Evolutionary conservation across 352 stramenopile genomes (phyloP).

Genomic region (Thraustochytrium sp.): DNA sequence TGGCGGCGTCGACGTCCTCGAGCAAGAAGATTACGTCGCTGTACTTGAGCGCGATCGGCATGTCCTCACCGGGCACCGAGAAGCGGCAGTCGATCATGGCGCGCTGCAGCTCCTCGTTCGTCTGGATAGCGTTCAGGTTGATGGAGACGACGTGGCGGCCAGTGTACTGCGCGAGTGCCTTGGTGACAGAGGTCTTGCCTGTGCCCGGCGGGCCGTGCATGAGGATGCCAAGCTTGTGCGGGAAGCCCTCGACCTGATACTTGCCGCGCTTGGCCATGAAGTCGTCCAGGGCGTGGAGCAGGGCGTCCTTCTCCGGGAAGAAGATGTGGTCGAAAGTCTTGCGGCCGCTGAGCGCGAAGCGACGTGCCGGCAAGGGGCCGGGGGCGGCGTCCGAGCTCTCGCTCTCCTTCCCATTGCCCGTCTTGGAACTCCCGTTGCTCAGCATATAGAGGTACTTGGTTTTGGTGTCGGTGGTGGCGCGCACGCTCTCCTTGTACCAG

Average conservation of each 20-base stretch:
- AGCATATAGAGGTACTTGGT: neutral
- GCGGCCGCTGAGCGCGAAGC: constrained; percentile 59
- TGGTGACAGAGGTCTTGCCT: constrained; percentile 80
- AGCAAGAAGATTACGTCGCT: constrained; percentile 74
- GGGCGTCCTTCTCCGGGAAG: constrained; percentile 59
- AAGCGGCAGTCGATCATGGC: constrained; percentile 68
- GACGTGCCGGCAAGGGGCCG: constrained; percentile 1
- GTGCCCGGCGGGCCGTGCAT: constrained; percentile 75
- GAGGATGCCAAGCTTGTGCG: constrained; percentile 75
- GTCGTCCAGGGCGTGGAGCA: constrained; percentile 59
- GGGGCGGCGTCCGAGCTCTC: neutral
- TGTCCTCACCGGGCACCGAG: constrained; percentile 58
- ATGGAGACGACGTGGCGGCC: constrained; percentile 68
- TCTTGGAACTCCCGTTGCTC: neutral
- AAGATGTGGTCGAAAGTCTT: constrained; percentile 68
- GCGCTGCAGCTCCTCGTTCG: constrained; percentile 69
- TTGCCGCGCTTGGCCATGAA: constrained; percentile 59
- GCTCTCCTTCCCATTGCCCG: too few species aligned
- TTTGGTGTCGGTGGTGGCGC: neutral
- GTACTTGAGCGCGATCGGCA: constrained; percentile 61
- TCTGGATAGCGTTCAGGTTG: constrained; percentile 64
- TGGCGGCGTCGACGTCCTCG: constrained; percentile 40
- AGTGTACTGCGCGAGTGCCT: constrained; percentile 69
- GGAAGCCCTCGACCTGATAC: constrained; percentile 74
- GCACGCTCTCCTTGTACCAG: constrained; percentile 53